phyloP scores from a whole-genome alignment of 768 basidiomycete genomes.

The Mycena crocata region DNA sequence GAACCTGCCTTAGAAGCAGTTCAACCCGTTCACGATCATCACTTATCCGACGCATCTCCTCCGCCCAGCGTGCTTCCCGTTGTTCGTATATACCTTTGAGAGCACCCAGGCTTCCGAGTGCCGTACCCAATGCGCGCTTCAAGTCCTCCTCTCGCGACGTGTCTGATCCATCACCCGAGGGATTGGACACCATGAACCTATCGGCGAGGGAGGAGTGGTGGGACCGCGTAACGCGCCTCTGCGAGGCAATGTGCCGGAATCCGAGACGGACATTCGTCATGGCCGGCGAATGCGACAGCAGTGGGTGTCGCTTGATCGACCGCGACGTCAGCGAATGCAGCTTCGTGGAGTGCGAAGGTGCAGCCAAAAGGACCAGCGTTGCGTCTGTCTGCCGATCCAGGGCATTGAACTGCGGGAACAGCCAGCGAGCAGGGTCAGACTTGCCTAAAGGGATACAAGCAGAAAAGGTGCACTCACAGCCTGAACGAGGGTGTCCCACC shows the following conservation, averaged over 20 bases:
- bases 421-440: slow-evolving; percentile 40
- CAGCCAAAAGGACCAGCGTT: slow-evolving; percentile 78
- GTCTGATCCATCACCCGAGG: slow-evolving; percentile 66
- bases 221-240: slow-evolving; percentile 61
- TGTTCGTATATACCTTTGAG: slow-evolving; percentile 76
- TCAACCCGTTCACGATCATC: slow-evolving; percentile 79
- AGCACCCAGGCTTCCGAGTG: slow-evolving; percentile 72
- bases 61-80: slow-evolving; percentile 74
- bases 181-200: slow-evolving; percentile 59
- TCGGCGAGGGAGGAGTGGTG: slow-evolving; percentile 58
- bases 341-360: slow-evolving; percentile 79
- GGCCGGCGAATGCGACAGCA: slow-evolving; percentile 57
- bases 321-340: slow-evolving; percentile 74
- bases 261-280: slow-evolving; percentile 65
- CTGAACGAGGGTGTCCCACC: slow-evolving; percentile 80
- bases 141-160: slow-evolving; percentile 73
- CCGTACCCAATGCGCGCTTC: slow-evolving; percentile 73
- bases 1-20: slow-evolving; percentile 71
- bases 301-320: slow-evolving; percentile 69
- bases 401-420: slow-evolving; percentile 71
- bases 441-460: slow-evolving; percentile 41
- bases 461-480: slow-evolving; percentile 59
- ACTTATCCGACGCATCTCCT: slow-evolving; percentile 73
- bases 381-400: slow-evolving; percentile 86
- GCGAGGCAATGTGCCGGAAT: slow-evolving; percentile 70